phyloP scores from a whole-genome alignment of 2,329 filamentous ascomycete genomes.

The Sordariomycetes sp. region DNA sequence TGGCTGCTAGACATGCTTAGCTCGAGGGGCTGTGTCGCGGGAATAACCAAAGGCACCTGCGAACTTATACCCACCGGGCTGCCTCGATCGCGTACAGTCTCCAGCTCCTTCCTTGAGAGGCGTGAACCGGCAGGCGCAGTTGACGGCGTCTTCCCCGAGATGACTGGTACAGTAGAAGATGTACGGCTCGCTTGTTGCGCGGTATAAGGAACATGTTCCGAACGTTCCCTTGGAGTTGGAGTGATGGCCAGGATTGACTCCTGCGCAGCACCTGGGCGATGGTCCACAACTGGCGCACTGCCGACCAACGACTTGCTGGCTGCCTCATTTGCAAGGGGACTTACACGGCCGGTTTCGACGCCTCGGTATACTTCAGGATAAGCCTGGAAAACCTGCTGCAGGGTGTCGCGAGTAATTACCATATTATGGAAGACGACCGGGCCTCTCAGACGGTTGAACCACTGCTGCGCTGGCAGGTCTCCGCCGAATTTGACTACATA shows the following conservation, averaged over 20 bases:
- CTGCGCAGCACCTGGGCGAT: neutral
- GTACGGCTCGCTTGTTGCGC: neutral
- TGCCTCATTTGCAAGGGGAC: too few species aligned
- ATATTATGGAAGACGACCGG: slow-evolving; percentile 15
- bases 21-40: neutral
- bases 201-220: neutral
- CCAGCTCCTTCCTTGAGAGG: neutral
- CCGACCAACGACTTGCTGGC: too few species aligned
- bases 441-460: slow-evolving; percentile 17
- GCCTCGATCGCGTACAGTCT: neutral
- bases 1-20: neutral
- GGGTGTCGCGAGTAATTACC: slow-evolving; percentile 20
- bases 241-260: neutral
- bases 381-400: slow-evolving; percentile 17
- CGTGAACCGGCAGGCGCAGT: neutral
- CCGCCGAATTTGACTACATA: slow-evolving; percentile 20
- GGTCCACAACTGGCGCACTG: neutral
- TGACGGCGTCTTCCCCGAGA: neutral
- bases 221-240: neutral
- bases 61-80: neutral
- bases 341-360: too few species aligned
- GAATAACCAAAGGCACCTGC: neutral
- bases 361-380: slow-evolving; percentile 13
- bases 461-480: neutral
- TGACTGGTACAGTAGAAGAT: neutral